Conservation (phyloP, 192 early-diverging fungal genomes). For the Polychytrium aggregatum region DNA sequence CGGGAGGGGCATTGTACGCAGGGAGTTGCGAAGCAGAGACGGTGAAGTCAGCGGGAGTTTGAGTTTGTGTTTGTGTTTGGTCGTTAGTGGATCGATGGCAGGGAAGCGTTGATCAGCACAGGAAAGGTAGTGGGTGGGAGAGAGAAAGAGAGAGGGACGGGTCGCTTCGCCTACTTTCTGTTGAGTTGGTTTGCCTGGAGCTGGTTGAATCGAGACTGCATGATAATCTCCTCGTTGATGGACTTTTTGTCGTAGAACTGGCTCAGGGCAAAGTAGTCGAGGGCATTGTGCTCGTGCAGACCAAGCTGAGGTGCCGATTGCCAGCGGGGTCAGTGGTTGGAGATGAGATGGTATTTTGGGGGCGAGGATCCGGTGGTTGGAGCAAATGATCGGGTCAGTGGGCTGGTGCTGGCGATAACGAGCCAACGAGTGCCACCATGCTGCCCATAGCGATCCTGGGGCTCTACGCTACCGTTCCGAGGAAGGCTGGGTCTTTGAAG, state of each 20-base stretch:
- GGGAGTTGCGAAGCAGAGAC: no score
- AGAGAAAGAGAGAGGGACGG: background rate
- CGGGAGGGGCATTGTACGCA: no score
- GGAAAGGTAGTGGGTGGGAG: no score
- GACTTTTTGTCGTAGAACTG: conserved; percentile 39
- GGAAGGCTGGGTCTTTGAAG: conserved; percentile 39
- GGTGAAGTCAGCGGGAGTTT: background rate
- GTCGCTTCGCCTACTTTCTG: conserved; percentile 1
- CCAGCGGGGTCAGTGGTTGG: background rate
- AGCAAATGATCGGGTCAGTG: background rate
- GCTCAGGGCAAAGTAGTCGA: conserved; percentile 31
- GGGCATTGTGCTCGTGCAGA: conserved; percentile 25
- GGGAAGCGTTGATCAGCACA: conserved; percentile 1
- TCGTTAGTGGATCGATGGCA: background rate
- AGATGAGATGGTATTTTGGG: background rate
- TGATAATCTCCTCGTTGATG: conserved; percentile 31
- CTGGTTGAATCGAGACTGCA: conserved; percentile 39
- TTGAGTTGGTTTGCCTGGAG: conserved; percentile 19
- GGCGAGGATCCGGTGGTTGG: background rate
- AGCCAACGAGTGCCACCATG: background rate
- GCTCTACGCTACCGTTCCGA: conserved; percentile 13
- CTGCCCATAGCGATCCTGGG: background rate
- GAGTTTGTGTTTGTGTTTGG: background rate
- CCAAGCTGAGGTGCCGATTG: conserved; percentile 10
- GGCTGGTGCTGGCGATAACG: background rate